Percentiles rank a stretch among this genome's conserved stretches.
These are phyloP conservation scores for Lojkania enalia DNA, from an alignment of 2,329 filamentous ascomycete genomes.

Conservation along the genomic window DNA sequence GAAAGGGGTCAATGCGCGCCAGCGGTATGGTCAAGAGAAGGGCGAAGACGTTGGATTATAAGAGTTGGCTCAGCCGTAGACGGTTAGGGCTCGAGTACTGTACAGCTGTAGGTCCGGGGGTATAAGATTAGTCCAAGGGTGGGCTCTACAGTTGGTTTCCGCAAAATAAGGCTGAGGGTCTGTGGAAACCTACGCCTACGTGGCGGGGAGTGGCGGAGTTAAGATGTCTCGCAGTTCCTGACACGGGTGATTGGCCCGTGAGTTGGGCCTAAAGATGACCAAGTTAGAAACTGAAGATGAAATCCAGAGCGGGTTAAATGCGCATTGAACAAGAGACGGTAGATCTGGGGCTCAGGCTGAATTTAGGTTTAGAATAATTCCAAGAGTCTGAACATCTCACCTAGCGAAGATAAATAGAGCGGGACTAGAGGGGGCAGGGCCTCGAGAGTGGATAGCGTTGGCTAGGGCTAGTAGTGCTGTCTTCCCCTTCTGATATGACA, in stretches of 20 bases:
- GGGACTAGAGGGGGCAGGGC: constrained; percentile 18
- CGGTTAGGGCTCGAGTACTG: constrained; percentile 30
- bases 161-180: constrained; percentile 42
- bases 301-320: constrained; percentile 1
- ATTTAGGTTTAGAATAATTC: constrained; percentile 25
- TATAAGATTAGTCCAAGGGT: constrained; percentile 36
- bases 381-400: constrained; percentile 27
- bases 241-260: constrained; percentile 33
- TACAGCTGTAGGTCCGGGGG: constrained; percentile 37
- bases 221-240: constrained; percentile 38
- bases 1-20: constrained; percentile 35
- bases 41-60: constrained; percentile 34
- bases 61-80: constrained; percentile 33
- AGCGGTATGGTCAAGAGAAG: constrained; percentile 29
- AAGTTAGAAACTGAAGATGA: constrained; percentile 17
- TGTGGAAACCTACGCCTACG: constrained; percentile 33
- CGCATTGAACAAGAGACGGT: constrained; percentile 11
- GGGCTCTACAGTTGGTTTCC: constrained; percentile 31
- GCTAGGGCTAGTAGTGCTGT: constrained; percentile 31
- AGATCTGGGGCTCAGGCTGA: constrained; percentile 36
- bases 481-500: constrained; percentile 30
- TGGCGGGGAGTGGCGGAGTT: constrained; percentile 44
- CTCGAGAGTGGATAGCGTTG: constrained; percentile 24
- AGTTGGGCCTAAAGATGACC: constrained; percentile 30
- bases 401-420: constrained; percentile 11